Conservation (phyloP, 805 yeast genomes). For the Hanseniaspora singularis region DNA sequence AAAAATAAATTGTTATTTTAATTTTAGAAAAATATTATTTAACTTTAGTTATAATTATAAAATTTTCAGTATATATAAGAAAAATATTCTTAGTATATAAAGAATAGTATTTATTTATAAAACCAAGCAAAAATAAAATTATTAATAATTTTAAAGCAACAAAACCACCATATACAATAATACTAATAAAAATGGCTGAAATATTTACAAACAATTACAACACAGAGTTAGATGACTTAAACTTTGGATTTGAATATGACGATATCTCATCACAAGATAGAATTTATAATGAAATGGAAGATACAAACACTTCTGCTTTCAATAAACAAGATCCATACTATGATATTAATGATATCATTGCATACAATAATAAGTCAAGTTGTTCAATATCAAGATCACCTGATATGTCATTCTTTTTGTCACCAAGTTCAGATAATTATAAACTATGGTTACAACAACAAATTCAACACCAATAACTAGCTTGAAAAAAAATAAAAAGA, state of each 20-base stretch:
- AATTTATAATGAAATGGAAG: background rate
- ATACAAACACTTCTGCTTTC: background rate
- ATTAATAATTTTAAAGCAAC: too few relatives aligned
- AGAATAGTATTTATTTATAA: too few relatives aligned
- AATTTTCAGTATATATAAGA: too few relatives aligned
- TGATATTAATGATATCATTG: conserved; percentile 11
- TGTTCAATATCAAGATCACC: too few relatives aligned
- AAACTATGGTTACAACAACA: conserved; percentile 14
- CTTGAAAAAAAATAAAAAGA: background rate
- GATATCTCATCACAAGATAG: background rate
- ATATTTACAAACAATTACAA: background rate
- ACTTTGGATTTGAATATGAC: conserved; percentile 15
- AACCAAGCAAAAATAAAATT: too few relatives aligned
- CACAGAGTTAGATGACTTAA: conserved; percentile 11
- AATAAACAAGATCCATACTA: conserved; percentile 2
- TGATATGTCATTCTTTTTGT: background rate
- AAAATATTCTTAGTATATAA: too few relatives aligned
- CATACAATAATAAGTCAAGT: background rate
- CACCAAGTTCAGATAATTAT: conserved; percentile 12
- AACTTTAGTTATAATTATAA: too few relatives aligned
- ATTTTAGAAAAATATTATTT: too few relatives aligned
- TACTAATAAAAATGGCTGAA: background rate
- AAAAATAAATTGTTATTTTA: too few relatives aligned
- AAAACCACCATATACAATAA: background rate
- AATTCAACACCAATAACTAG: background rate